These are phyloP conservation scores for Rasamsonia emersonii DNA, from an alignment of 2,329 filamentous ascomycete genomes.

Conservation along the genomic window DNA sequence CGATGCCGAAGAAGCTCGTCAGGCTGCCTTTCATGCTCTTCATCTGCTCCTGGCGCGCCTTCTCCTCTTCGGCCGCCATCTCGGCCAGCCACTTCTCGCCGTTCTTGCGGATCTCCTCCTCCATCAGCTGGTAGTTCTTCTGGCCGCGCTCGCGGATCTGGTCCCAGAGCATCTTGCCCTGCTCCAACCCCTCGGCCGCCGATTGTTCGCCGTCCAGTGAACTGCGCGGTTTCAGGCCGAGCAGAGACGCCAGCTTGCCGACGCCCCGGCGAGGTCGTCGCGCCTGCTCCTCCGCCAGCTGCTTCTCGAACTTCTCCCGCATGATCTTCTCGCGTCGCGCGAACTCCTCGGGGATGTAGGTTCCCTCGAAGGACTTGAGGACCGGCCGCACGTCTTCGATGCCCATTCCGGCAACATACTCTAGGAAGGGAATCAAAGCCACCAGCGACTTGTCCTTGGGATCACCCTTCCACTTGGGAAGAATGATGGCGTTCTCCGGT, in stretches of 20 bases:
- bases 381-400: slow-evolving; percentile 79
- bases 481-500: slow-evolving; percentile 90
- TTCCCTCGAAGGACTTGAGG: slow-evolving; percentile 80
- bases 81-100: slow-evolving; percentile 95
- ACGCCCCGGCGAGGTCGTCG: slow-evolving; percentile 55
- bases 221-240: slow-evolving; percentile 67
- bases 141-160: slow-evolving; percentile 86
- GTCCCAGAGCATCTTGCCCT: slow-evolving; percentile 97
- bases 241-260: slow-evolving; percentile 58
- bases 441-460: slow-evolving; percentile 78
- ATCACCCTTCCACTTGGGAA: slow-evolving; percentile 84
- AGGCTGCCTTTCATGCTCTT: slow-evolving; percentile 82
- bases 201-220: slow-evolving; percentile 58
- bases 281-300: slow-evolving; percentile 59
- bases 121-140: slow-evolving; percentile 79
- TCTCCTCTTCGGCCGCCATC: slow-evolving; percentile 83
- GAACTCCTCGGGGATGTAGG: slow-evolving; percentile 83
- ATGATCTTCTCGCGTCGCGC: slow-evolving; percentile 77
- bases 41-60: slow-evolving; percentile 82
- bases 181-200: slow-evolving; percentile 66
- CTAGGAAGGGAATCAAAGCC: slow-evolving; percentile 86
- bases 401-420: slow-evolving; percentile 93
- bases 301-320: slow-evolving; percentile 73
- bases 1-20: slow-evolving; percentile 45
- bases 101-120: slow-evolving; percentile 85